Evolutionary conservation across 2,329 filamentous ascomycete species (phyloP).

Genomic region (Penicillium aurantiogriseum): DNA sequence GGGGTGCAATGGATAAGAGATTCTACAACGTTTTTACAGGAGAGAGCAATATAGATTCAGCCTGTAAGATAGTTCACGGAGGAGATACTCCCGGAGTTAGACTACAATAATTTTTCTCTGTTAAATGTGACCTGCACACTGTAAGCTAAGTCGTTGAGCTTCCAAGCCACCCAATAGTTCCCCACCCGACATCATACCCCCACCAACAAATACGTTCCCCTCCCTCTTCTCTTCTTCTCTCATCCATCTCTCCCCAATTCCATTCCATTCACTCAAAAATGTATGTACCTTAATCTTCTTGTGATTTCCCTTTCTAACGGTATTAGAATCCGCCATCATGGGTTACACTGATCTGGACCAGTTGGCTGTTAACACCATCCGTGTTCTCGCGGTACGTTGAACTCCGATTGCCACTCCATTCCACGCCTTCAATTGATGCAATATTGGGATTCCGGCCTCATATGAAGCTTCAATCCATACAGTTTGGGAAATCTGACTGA

Average conservation of each 20-base stretch:
- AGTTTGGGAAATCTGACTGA: slow-evolving; percentile 4
- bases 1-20: neutral
- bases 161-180: neutral
- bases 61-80: neutral
- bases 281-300: slow-evolving; percentile 11
- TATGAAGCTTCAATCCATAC: neutral
- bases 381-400: slow-evolving; percentile 82
- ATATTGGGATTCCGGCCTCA: neutral
- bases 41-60: neutral
- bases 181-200: slow-evolving; percentile 31
- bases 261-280: slow-evolving; percentile 11
- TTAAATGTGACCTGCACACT: neutral
- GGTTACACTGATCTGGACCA: slow-evolving; percentile 82
- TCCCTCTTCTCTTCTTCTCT: slow-evolving; percentile 21
- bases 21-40: neutral
- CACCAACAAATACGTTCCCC: slow-evolving; percentile 33
- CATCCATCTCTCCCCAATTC: slow-evolving; percentile 19
- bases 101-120: neutral
- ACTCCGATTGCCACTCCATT: neutral
- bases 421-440: slow-evolving; percentile 3
- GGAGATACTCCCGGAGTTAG: neutral
- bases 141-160: neutral
- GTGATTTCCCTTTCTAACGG: slow-evolving; percentile 14
- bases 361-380: slow-evolving; percentile 97
- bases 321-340: slow-evolving; percentile 60